Conservation (phyloP, 345 rosid species). For the Punica granatum region DNA sequence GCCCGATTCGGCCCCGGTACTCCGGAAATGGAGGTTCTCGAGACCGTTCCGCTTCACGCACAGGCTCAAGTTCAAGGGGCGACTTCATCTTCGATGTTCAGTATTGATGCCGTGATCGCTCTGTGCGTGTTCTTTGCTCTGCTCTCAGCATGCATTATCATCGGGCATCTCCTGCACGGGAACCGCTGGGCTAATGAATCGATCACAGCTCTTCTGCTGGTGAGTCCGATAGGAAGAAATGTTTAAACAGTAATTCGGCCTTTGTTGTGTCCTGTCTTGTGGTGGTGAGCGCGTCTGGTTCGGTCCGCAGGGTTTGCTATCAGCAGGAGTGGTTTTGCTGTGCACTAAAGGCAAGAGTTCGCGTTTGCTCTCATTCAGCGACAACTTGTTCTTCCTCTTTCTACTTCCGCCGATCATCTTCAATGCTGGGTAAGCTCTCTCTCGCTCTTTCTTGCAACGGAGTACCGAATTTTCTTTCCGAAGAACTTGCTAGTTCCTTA, state of each 20-base stretch:
- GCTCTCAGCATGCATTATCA: conserved; percentile 52
- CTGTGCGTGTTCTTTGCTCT: conserved; percentile 52
- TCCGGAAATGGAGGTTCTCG: conserved; percentile 26
- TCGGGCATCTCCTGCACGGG: conserved; percentile 62
- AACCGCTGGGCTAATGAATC: conserved; percentile 71
- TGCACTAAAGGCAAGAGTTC: conserved; percentile 29
- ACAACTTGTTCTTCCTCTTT: conserved; percentile 70
- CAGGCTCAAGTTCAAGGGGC: conserved; percentile 10
- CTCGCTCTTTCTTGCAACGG: conserved; percentile 7
- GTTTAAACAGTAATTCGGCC: too few relatives aligned
- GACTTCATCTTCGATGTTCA: conserved; percentile 25
- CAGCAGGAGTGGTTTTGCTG: conserved; percentile 47
- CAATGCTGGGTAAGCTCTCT: conserved; percentile 56
- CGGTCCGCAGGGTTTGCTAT: conserved; percentile 42
- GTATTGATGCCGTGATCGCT: conserved; percentile 33
- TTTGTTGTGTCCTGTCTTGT: too few relatives aligned
- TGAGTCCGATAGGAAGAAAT: conserved; percentile 12
- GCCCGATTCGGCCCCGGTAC: conserved; percentile 10
- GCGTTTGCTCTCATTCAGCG: conserved; percentile 32
- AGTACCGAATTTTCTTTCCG: too few relatives aligned
- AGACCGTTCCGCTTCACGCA: conserved; percentile 5
- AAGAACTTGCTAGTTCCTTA: too few relatives aligned
- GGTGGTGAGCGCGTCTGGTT: too few relatives aligned
- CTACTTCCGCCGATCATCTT: conserved; percentile 72
- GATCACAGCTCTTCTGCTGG: conserved; percentile 55